Conservation (phyloP, 1,139 yeast genomes). For the Geotrichum siamense region DNA sequence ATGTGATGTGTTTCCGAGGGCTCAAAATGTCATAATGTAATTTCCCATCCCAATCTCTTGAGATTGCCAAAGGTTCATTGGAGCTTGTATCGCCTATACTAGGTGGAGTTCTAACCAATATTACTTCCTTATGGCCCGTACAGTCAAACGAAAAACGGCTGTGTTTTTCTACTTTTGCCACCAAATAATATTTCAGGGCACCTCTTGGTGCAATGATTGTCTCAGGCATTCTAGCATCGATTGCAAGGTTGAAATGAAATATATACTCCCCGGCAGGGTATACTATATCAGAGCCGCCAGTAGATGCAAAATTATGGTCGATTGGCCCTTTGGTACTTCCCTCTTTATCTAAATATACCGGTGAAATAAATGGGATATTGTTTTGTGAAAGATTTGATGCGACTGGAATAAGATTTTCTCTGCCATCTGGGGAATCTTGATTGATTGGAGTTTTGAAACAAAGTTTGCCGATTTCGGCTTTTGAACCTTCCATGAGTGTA, state of each 20-base stretch:
- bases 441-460: conserved; percentile 11
- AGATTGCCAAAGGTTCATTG: conserved; percentile 76
- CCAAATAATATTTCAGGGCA: conserved; percentile 28
- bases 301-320: conserved; percentile 4
- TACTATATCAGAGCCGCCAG: neutral
- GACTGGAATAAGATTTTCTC: neutral
- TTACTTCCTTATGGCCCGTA: conserved; percentile 31
- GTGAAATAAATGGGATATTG: conserved; percentile 10
- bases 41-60: conserved; percentile 76
- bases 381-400: conserved; percentile 6
- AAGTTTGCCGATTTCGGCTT: conserved; percentile 1
- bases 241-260: conserved; percentile 61
- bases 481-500: neutral
- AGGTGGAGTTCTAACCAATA: conserved; percentile 71
- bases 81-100: conserved; percentile 58
- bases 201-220: conserved; percentile 50
- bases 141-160: conserved; percentile 33
- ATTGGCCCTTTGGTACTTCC: neutral
- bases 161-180: conserved; percentile 32
- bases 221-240: conserved; percentile 70
- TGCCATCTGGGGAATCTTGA: conserved; percentile 2
- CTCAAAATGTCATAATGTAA: conserved; percentile 71
- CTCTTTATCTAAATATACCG: conserved; percentile 8
- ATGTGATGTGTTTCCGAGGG: conserved; percentile 66
- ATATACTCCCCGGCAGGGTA: conserved; percentile 71